Conservation (phyloP, 108 stramenopile genomes). For the Nitzschia sp. region DNA sequence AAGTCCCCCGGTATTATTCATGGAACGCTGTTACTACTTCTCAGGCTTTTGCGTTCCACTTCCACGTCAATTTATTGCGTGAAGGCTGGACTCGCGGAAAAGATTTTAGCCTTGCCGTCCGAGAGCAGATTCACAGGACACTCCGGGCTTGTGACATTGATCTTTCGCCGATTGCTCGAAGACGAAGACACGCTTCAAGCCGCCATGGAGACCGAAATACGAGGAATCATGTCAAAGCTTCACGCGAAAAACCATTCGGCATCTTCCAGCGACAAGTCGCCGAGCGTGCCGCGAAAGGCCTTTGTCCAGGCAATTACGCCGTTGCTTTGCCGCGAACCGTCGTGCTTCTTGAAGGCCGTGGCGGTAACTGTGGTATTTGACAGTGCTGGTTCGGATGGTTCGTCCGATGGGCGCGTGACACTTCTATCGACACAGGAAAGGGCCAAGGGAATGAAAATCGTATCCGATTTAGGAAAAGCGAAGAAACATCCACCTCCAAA, state of each 20-base stretch:
- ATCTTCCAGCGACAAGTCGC: constrained; percentile 38
- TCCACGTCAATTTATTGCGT: constrained; percentile 63
- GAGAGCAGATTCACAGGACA: constrained; percentile 74
- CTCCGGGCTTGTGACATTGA: constrained; percentile 59
- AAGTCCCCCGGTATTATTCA: constrained; percentile 63
- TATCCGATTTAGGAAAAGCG: constrained; percentile 36
- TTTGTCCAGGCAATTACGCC: constrained; percentile 68
- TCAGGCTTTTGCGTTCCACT: constrained; percentile 74
- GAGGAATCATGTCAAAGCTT: constrained; percentile 59
- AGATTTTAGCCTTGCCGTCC: constrained; percentile 63
- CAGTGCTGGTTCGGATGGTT: constrained; percentile 12
- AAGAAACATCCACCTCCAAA: background rate
- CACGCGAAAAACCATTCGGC: constrained; percentile 43
- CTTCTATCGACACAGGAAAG: constrained; percentile 52
- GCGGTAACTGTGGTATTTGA: constrained; percentile 56
- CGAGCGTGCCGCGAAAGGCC: constrained; percentile 39
- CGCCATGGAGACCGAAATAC: constrained; percentile 92
- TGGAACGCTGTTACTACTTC: constrained; percentile 63
- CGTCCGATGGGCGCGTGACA: constrained; percentile 29
- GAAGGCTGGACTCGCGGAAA: constrained; percentile 70
- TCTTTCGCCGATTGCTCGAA: constrained; percentile 86
- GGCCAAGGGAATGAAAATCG: constrained; percentile 47
- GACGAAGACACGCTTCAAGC: constrained; percentile 85
- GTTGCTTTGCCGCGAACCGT: constrained; percentile 75
- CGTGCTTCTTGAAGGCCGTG: constrained; percentile 69